phyloP scores from a whole-genome alignment of 1,284 basidiomycete genomes.

The Apiotrichum veenhuisii region DNA sequence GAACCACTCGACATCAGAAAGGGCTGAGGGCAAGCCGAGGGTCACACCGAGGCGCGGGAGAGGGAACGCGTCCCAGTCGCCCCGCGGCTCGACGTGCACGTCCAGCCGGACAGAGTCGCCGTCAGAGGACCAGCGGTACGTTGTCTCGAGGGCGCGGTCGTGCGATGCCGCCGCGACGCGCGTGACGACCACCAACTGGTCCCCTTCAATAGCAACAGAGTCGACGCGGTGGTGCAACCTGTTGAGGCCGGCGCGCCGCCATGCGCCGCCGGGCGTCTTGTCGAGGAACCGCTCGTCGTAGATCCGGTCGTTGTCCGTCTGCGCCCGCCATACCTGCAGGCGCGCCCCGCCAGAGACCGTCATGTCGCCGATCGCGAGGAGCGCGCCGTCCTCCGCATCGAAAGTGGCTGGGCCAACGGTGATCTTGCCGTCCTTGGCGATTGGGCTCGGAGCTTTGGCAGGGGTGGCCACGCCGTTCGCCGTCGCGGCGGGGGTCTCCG shows the following conservation, averaged over 20 bases:
- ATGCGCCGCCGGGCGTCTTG: background rate
- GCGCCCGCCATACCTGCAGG: slow-evolving; percentile 25
- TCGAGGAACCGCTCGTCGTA: background rate
- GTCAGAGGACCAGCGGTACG: slow-evolving; percentile 17
- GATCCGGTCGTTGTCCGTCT: slow-evolving; percentile 25
- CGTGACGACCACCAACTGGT: slow-evolving; percentile 11
- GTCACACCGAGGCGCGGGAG: slow-evolving; percentile 22
- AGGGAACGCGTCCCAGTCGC: slow-evolving; percentile 13
- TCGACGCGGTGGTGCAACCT: slow-evolving; percentile 20
- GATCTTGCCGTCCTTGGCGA: background rate
- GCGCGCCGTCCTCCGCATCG: slow-evolving; percentile 7
- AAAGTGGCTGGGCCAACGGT: slow-evolving; percentile 19
- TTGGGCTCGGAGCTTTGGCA: background rate
- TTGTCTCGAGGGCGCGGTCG: slow-evolving; percentile 14
- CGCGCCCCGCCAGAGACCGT: background rate
- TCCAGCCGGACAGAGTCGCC: slow-evolving; percentile 4
- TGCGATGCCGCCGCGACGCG: slow-evolving; percentile 17
- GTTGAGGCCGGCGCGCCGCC: slow-evolving; percentile 22
- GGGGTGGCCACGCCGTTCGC: too few species aligned
- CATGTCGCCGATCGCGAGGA: slow-evolving; percentile 11
- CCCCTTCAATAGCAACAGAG: slow-evolving; percentile 4
- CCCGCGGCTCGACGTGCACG: slow-evolving; percentile 13
- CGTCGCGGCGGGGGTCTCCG: background rate
- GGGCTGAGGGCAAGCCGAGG: slow-evolving; percentile 10
- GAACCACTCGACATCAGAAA: slow-evolving; percentile 14